phyloP scores from a whole-genome alignment of 345 rosid genomes.

The Aquilaria sinensis region DNA sequence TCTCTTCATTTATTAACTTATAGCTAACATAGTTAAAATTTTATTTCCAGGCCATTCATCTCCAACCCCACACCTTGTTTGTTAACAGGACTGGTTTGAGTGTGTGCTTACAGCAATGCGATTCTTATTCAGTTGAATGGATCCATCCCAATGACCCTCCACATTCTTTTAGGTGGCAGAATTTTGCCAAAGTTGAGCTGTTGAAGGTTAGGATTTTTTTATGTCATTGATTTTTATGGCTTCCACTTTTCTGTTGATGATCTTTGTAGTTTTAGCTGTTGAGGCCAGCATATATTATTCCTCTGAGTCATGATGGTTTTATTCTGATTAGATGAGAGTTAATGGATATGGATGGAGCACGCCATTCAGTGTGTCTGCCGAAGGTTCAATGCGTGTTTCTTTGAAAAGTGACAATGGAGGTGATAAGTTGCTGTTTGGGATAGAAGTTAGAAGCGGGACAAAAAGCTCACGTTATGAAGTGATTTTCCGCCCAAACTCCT shows the following conservation, averaged over 20 bases:
- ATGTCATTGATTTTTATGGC: too few relatives aligned
- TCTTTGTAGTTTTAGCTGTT: not conserved
- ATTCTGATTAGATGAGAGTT: slow-evolving; percentile 54
- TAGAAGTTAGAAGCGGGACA: slow-evolving; percentile 87
- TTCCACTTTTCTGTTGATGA: too few relatives aligned
- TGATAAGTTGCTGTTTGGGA: slow-evolving; percentile 53
- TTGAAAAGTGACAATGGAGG: slow-evolving; percentile 49
- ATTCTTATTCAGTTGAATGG: slow-evolving; percentile 68
- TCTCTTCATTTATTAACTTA: slow-evolving; percentile 11
- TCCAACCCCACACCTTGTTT: slow-evolving; percentile 85
- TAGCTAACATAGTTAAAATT: slow-evolving; percentile 15
- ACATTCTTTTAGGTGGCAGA: slow-evolving; percentile 70
- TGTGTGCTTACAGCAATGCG: slow-evolving; percentile 83
- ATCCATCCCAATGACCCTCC: slow-evolving; percentile 88
- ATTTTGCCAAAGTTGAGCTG: slow-evolving; percentile 54
- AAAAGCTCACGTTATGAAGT: slow-evolving; percentile 88
- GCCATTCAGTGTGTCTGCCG: slow-evolving; percentile 70
- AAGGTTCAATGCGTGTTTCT: slow-evolving; percentile 71
- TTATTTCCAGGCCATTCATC: slow-evolving; percentile 70
- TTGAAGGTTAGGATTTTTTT: slow-evolving; percentile 51
- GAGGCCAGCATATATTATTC: slow-evolving; percentile 1
- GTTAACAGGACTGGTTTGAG: slow-evolving; percentile 74
- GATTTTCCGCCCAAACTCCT: slow-evolving; percentile 74
- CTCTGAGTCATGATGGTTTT: slow-evolving; percentile 9
- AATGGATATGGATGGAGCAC: slow-evolving; percentile 85